Percentiles rank a stretch among this genome's conserved stretches.
These are phyloP conservation scores for Tubosaeta brunneosetosa DNA, from an alignment of 768 basidiomycete species.

Conservation along the genomic window DNA sequence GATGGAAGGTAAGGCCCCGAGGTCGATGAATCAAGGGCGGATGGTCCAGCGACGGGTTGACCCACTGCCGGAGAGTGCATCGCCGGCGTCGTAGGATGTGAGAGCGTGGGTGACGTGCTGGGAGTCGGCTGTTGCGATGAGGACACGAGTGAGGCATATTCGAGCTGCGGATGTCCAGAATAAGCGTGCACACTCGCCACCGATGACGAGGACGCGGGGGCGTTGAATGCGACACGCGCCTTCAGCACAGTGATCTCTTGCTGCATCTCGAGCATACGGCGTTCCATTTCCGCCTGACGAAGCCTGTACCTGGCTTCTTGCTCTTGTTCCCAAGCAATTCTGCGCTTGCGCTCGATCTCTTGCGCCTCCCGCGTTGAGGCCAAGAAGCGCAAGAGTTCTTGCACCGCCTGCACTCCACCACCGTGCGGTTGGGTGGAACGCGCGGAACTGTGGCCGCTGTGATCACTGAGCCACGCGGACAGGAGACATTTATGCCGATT, in stretches of 20 bases:
- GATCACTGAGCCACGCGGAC: not conserved
- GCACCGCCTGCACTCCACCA: conserved; percentile 43
- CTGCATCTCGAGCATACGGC: conserved; percentile 49
- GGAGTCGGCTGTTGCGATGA: conserved; percentile 29
- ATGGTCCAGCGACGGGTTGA: conserved; percentile 11
- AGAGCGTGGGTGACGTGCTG: conserved; percentile 25
- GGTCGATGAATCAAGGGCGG: conserved; percentile 5
- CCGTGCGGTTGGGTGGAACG: conserved; percentile 29
- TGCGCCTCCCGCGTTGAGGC: conserved; percentile 55
- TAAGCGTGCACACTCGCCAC: not conserved
- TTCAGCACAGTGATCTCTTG: conserved; percentile 48
- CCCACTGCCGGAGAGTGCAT: conserved; percentile 16
- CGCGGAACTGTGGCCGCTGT: conserved; percentile 8
- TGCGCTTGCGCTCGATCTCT: conserved; percentile 54
- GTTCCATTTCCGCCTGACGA: conserved; percentile 56
- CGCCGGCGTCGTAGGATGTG: conserved; percentile 26
- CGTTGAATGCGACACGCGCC: conserved; percentile 32
- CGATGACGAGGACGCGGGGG: conserved; percentile 6
- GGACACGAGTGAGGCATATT: conserved; percentile 1
- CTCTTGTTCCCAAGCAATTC: conserved; percentile 64
- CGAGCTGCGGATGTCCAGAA: conserved; percentile 6
- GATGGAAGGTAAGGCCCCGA: conserved; percentile 10
- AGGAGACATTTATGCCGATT: not conserved
- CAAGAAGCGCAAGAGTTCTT: conserved; percentile 58
- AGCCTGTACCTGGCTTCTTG: conserved; percentile 57